Evolutionary conservation across 2,329 filamentous ascomycete genomes (phyloP).

Genomic region (Aspergillus sp.): DNA sequence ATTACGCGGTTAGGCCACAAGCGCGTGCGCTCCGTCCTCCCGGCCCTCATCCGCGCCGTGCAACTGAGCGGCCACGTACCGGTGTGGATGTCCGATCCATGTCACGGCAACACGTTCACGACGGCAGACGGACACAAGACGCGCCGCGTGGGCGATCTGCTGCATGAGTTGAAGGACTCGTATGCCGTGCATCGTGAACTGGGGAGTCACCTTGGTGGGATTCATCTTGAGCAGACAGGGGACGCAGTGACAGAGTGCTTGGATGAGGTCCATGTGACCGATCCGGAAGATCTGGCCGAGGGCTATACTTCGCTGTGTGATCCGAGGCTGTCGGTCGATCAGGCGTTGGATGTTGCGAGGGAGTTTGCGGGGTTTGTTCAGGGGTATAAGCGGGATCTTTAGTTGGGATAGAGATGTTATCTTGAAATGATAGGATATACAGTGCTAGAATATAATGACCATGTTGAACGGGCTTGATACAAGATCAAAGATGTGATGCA

Average conservation of each 20-base stretch:
- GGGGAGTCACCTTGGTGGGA: slow-evolving; percentile 81
- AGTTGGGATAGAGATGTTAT: not conserved
- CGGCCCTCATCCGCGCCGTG: slow-evolving; percentile 84
- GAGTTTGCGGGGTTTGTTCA: not conserved
- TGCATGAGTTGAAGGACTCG: slow-evolving; percentile 79
- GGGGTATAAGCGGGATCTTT: not conserved
- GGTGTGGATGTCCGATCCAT: slow-evolving; percentile 96
- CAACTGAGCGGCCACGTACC: slow-evolving; percentile 73
- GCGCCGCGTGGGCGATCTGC: slow-evolving; percentile 81
- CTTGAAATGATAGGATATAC: not conserved
- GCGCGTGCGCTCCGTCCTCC: slow-evolving; percentile 73
- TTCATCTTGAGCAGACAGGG: slow-evolving; percentile 92
- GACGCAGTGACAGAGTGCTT: slow-evolving; percentile 93
- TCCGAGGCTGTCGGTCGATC: slow-evolving; percentile 49
- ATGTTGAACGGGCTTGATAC: no score
- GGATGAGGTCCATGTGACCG: slow-evolving; percentile 59
- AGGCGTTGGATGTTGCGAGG: not conserved
- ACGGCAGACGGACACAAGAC: slow-evolving; percentile 82
- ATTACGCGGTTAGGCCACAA: slow-evolving; percentile 88
- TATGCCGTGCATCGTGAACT: slow-evolving; percentile 79
- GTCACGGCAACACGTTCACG: slow-evolving; percentile 76
- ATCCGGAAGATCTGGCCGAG: slow-evolving; percentile 76
- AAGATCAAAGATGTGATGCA: no score
- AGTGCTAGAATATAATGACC: not conserved
- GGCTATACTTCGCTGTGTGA: slow-evolving; percentile 96